Conservation (phyloP, 345 rosid genomes). For the Gossypium arboreum region DNA sequence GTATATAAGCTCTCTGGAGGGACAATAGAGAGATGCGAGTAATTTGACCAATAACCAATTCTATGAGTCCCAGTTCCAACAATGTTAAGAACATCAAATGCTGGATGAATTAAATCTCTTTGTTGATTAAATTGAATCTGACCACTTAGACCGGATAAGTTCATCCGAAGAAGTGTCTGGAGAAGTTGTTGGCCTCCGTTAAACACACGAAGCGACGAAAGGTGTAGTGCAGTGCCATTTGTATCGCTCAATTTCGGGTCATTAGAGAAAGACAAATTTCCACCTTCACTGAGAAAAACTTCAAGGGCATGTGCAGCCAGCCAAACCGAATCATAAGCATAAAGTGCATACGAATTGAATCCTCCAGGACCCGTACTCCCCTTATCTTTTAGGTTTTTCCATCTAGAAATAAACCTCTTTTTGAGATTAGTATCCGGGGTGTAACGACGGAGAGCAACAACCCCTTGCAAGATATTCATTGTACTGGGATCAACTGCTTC, state of each 20-base stretch:
- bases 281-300: constrained; percentile 50
- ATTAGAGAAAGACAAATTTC: constrained; percentile 57
- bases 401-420: constrained; percentile 41
- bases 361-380: constrained; percentile 26
- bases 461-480: constrained; percentile 78
- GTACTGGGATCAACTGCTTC: constrained; percentile 35
- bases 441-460: constrained; percentile 79
- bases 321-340: constrained; percentile 94
- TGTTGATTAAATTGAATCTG: constrained; percentile 54
- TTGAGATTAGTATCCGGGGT: constrained; percentile 59
- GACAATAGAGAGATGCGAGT: constrained; percentile 62
- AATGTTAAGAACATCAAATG: constrained; percentile 71
- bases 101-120: constrained; percentile 57
- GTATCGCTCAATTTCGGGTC: constrained; percentile 49
- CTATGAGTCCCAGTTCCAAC: constrained; percentile 54
- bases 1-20: constrained; percentile 57
- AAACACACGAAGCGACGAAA: constrained; percentile 56
- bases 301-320: constrained; percentile 82
- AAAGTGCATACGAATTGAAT: constrained; percentile 73
- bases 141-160: constrained; percentile 74
- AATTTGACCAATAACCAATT: constrained; percentile 90
- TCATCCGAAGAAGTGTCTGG: constrained; percentile 46
- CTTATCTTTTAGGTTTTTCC: constrained; percentile 49
- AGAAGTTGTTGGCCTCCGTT: constrained; percentile 70
- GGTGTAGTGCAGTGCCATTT: constrained; percentile 47